Evolutionary conservation across 305 asterid genomes (phyloP), one percentile per base, ranked within the genome.

Genomic region (Solanum hybrid): DNA sequence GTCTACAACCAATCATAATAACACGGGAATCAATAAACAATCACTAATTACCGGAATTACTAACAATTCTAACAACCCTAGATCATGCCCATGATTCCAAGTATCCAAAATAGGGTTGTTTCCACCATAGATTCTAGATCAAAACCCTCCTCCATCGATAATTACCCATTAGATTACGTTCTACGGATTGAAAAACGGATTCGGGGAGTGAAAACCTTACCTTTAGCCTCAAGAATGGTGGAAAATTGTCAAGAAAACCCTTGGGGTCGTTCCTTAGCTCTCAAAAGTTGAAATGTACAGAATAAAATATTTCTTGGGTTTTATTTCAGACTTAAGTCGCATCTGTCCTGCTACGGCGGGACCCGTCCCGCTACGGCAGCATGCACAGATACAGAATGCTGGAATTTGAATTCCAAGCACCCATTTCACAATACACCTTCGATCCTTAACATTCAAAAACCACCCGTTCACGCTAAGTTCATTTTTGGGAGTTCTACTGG

Each of bases 111-210:
- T 45, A 45, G 0, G 22, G 65, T 5, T 45, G 65, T 45, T 45
- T 45, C 65, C 65, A 45, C 65, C 22, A 45, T 45, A 2, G 65
- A 45, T 5, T 45, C 65, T 45, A 45, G 3, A 51, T 51, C 1
- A 15, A 51, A 51, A 15, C 1, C 3, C 3, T 15, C 2, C 68
- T 0, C 68, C 68, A 51, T 14, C n/a, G 1, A 6, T 51, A 17
- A 15, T 51, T 51, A 6, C 4, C 65, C 3, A 51, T 51, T 51
- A 5, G 8, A 51, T 2, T 51, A 51, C 0, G n/a, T 51, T 15
- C 10, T 51, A 51, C 4, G 0, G 9, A 51, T 15, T 0, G 0
- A 17, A 51, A 17, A 51, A 15, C 0, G 9, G 8, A 17, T 51
- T 51, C 0, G 1, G n/a, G 22, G 17, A 51, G 68, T 14, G n/a